Evolutionary conservation across 2,329 filamentous ascomycete species (phyloP).

Genomic region (Ilyonectria mors-panacis): DNA sequence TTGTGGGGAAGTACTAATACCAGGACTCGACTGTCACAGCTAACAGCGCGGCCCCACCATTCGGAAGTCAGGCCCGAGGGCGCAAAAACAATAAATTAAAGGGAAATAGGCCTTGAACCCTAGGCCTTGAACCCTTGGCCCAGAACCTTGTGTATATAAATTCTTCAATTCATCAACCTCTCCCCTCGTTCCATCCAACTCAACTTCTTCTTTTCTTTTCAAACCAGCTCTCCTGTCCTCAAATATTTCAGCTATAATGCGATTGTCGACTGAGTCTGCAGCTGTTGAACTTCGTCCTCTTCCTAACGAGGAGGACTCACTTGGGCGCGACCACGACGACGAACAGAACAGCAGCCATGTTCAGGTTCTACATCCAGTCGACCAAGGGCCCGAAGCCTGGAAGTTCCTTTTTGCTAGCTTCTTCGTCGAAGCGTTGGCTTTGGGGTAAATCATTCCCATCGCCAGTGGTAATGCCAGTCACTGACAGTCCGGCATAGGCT

Average conservation of each 20-base stretch:
- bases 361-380: slow-evolving; percentile 38
- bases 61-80: background rate
- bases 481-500: slow-evolving; percentile 21
- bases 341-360: slow-evolving; percentile 27
- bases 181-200: background rate
- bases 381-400: slow-evolving; percentile 39
- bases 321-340: slow-evolving; percentile 15
- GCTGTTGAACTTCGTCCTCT: background rate
- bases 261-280: background rate
- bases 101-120: background rate
- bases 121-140: background rate
- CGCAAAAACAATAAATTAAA: background rate
- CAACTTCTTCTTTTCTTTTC: background rate
- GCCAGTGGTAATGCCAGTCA: background rate
- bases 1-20: background rate
- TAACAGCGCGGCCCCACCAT: background rate
- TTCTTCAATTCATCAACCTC: no score
- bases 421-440: slow-evolving; percentile 41
- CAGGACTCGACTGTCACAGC: background rate
- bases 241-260: background rate
- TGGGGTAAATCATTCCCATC: slow-evolving; percentile 39
- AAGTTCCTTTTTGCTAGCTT: slow-evolving; percentile 43
- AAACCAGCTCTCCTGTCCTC: background rate
- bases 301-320: background rate
- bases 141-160: background rate